These are phyloP conservation scores for Cladorrhinum sp. DNA, from an alignment of 2,329 filamentous ascomycete species.

Conservation along the genomic window DNA sequence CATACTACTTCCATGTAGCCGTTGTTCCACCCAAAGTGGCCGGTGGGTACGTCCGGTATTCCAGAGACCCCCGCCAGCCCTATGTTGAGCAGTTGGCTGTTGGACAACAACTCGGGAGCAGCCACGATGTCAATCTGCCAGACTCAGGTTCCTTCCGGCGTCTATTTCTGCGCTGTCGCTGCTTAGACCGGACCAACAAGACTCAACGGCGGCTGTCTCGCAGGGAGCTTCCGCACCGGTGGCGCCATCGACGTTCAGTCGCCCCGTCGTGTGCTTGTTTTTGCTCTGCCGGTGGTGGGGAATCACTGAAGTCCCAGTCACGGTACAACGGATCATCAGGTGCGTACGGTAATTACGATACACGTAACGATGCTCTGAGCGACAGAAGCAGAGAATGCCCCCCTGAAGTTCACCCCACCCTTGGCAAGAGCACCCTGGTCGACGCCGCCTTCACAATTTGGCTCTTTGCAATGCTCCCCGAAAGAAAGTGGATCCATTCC, in stretches of 20 bases:
- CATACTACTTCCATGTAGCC: background rate
- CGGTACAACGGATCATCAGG: too few species aligned
- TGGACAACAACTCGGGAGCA: background rate
- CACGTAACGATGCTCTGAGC: background rate
- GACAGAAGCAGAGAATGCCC: background rate
- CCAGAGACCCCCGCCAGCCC: constrained; percentile 1
- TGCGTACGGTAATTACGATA: constrained; percentile 7
- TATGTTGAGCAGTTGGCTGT: constrained; percentile 6
- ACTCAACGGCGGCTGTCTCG: constrained; percentile 21
- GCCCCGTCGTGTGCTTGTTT: background rate
- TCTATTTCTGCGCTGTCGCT: constrained; percentile 11
- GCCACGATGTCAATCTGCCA: constrained; percentile 20
- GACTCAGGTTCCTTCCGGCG: constrained; percentile 11
- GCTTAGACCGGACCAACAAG: constrained; percentile 11
- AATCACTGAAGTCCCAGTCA: too few species aligned
- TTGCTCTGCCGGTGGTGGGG: background rate
- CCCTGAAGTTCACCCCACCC: background rate
- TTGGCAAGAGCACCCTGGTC: constrained; percentile 5
- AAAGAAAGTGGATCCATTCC: background rate
- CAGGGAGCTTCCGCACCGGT: constrained; percentile 13
- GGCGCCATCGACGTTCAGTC: constrained; percentile 4
- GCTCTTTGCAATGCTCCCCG: background rate
- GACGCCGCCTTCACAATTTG: constrained; percentile 13
- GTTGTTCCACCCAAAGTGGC: background rate
- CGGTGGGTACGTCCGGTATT: too few species aligned